These are phyloP conservation scores for Aphanoascus verrucosus DNA, from an alignment of 2,329 filamentous ascomycete species.

Conservation along the genomic window DNA sequence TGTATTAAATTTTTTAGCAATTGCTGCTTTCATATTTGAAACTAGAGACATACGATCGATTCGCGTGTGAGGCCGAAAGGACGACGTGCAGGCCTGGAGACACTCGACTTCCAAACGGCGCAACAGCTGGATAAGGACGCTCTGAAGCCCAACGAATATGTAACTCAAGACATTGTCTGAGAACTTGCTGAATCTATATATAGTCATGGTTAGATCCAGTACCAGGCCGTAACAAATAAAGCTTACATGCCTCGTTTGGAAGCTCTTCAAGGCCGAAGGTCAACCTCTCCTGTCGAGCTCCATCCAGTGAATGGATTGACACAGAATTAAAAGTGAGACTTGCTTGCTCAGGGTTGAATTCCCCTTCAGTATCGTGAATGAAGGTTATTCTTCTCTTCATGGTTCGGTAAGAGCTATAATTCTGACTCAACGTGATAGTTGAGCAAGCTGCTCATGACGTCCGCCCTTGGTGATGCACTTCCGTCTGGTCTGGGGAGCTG, in stretches of 20 bases:
- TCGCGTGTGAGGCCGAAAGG: constrained; percentile 47
- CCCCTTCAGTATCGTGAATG: constrained; percentile 53
- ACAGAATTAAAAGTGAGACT: constrained; percentile 45
- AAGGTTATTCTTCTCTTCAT: constrained; percentile 56
- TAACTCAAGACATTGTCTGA: constrained; percentile 58
- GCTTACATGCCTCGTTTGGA: constrained; percentile 47
- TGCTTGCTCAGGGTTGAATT: constrained; percentile 55
- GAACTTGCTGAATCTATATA: constrained; percentile 47
- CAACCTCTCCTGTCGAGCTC: constrained; percentile 66
- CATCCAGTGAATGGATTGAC: constrained; percentile 50
- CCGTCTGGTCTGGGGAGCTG: background rate
- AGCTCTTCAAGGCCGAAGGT: constrained; percentile 66
- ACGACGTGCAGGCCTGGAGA: constrained; percentile 74
- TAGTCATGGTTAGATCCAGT: background rate
- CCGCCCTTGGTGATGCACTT: background rate
- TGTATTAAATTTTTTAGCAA: constrained; percentile 18
- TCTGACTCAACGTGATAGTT: background rate
- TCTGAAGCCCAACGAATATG: constrained; percentile 69
- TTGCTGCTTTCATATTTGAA: too few relatives aligned
- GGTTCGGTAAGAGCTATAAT: constrained; percentile 6
- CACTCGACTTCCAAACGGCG: constrained; percentile 63
- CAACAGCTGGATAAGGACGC: constrained; percentile 45
- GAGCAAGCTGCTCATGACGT: background rate
- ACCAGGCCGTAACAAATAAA: background rate
- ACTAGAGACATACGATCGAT: constrained; percentile 4